Evolutionary conservation across 179 eudicot species (phyloP), one percentile per base, ranked within the genome.

Genomic region (Spinacia oleracea): DNA sequence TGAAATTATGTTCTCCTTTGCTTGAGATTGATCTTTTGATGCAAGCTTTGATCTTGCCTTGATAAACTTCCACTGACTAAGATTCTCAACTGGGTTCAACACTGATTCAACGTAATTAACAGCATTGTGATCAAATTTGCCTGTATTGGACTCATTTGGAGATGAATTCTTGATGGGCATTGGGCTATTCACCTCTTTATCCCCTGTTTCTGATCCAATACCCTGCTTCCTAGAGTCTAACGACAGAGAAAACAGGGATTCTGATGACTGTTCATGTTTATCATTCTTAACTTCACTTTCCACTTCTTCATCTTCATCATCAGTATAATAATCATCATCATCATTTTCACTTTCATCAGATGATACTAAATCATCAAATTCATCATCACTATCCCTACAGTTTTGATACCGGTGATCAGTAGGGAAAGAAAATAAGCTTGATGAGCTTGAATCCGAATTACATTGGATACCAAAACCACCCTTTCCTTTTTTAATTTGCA

Each of bases 51-150:
- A 79, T 74, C 82, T 84, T 21, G 86, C 85, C 78, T 84, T 86
- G 50, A 86, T 68, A 18, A 69, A 83, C 80, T 87, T 84, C 89
- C 89, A 87, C 58, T 87, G 89, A 50, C 72, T 69, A 23, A 84
- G 79, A 87, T 84, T 87, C 85, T 87, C 89, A 71, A 87, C 87
- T 11, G 89, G 89, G 72, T 82, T 84, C 53, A 84, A 42, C 78
- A 87, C 87, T 1, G 85, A 86, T 58, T 84, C 84, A 0, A 78
- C 77, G 32, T 74, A 64, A 10, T 70, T 76, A 9, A 25, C 48
- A 35, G 72, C 9, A 34, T 67, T 64, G 15, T 25, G 48, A 55
- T 78, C 69, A 6, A 27, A 29, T 56, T 40, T 35, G 15, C 48
- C 21, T 23, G 74, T n/a, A 31, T 21, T 50, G 2, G 48, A 62